These are phyloP conservation scores for Lodderomyces elongisporus DNA, from an alignment of 1,139 yeast species.

Conservation along the genomic window DNA sequence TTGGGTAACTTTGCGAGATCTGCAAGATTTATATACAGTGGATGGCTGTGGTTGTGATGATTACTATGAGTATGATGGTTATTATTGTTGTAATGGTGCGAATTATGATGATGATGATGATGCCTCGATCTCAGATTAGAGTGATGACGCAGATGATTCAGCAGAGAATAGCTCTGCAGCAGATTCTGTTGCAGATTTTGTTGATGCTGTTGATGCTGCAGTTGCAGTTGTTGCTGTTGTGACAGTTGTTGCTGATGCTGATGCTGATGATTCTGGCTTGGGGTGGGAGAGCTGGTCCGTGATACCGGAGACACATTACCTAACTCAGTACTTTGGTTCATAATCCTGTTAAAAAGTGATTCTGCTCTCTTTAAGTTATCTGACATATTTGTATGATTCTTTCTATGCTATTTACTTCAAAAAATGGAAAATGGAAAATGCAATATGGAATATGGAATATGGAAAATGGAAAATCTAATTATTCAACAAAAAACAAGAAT, in stretches of 20 bases:
- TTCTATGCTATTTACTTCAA: neutral
- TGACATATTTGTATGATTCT: slow-evolving; percentile 40
- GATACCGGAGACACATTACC: slow-evolving; percentile 8
- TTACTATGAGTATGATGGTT: neutral
- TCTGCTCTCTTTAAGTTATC: slow-evolving; percentile 49
- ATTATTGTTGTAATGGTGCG: neutral
- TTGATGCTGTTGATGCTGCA: no score
- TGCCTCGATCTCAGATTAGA: neutral
- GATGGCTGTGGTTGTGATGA: neutral
- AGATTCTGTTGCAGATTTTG: neutral
- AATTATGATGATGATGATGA: slow-evolving; percentile 1
- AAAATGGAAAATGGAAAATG: no score
- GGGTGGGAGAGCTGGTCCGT: neutral
- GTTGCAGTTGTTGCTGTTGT: no score
- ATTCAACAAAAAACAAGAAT: no score
- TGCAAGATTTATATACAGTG: neutral
- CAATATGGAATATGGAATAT: no score
- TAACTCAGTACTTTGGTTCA: slow-evolving; percentile 28
- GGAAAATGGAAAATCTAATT: no score
- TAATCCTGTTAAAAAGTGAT: slow-evolving; percentile 44
- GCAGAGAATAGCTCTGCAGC: slow-evolving; percentile 1
- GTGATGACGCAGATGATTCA: neutral
- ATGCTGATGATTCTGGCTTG: slow-evolving; percentile 1
- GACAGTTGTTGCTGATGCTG: no score
- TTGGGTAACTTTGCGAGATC: slow-evolving; percentile 26